These are phyloP conservation scores for Hippophae tibetana DNA, from an alignment of 306 rosid species.

Conservation along the genomic window DNA sequence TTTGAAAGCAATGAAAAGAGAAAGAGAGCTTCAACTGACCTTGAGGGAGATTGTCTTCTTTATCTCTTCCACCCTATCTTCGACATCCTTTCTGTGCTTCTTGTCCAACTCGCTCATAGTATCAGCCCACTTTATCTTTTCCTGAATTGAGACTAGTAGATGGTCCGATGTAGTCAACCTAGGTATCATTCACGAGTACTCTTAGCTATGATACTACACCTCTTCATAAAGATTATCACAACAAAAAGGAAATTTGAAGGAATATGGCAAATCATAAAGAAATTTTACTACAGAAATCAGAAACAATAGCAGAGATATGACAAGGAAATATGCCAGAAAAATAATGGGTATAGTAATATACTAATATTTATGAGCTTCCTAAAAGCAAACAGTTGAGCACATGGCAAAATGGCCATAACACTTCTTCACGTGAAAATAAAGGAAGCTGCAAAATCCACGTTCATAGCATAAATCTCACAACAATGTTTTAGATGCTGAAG, in stretches of 20 bases:
- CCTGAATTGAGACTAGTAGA: conserved; percentile 78
- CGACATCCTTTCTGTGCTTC: conserved; percentile 83
- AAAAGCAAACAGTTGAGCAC: background rate
- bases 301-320: background rate
- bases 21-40: conserved; percentile 71
- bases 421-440: background rate
- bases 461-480: background rate
- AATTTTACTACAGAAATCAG: no score
- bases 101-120: conserved; percentile 68
- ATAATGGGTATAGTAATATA: background rate
- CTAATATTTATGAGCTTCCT: background rate
- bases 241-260: conserved; percentile 10
- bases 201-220: background rate
- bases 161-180: conserved; percentile 83
- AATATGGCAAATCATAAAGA: background rate
- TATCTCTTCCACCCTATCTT: conserved; percentile 77
- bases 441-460: background rate
- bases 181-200: conserved; percentile 22
- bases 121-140: conserved; percentile 95
- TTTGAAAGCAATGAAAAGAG: conserved; percentile 1
- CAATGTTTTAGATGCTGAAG: background rate
- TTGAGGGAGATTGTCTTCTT: conserved; percentile 67
- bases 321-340: conserved; percentile 6
- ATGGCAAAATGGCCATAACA: background rate
- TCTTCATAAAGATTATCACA: conserved; percentile 3